Evolutionary conservation across 768 basidiomycete species (phyloP), one percentile per base, ranked within the genome.

Genomic region (Panellus pusillus): DNA sequence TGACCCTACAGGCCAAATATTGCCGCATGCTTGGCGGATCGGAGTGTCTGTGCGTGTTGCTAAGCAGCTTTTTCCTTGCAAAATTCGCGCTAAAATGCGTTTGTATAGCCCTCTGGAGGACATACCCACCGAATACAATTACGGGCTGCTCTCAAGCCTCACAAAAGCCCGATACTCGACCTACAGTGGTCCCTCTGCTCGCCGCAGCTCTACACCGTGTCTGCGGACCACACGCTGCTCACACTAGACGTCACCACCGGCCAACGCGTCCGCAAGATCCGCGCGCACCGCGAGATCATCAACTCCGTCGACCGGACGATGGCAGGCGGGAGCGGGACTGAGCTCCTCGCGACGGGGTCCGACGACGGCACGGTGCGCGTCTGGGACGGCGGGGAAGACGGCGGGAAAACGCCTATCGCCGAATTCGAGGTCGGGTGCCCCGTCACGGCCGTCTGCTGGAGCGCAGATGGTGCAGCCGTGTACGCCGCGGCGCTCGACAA

Each of bases 401-500:
- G 80, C 6, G 65, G 65, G 3, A 96, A 93, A 69, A 74, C 82
- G 2, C 77, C 89, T 15, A 83, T 97, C 15, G 86, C 87, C 9
- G 84, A 86, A 43, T 89, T 94, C 60, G 88, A 93, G 49, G 60
- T 93, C 15, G 91, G 91, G 5, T 93, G 90, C 65, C 95, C 97
- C 0, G 90, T 93, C 24, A 99, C 96, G 13, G 79, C 88, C 1
- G 95, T 95, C 0, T 88, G 87, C 62, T 98, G 91, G 94, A 89
- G 89, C 67, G 84, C 83, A 17, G 97, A 99, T 65, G 97, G 93
- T 1, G 80, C 89, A 54, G 87, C 83, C 54, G 79, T 97, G 32
- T 99, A 92, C 61, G 82, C 92, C 15, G 95, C 88, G 4, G 93
- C 91, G 13, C 70, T 98, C 63, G 96, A 99, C 71, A 99, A 99